phyloP scores from a whole-genome alignment of 768 basidiomycete genomes.

The Chalciporus sphaerocephalus region DNA sequence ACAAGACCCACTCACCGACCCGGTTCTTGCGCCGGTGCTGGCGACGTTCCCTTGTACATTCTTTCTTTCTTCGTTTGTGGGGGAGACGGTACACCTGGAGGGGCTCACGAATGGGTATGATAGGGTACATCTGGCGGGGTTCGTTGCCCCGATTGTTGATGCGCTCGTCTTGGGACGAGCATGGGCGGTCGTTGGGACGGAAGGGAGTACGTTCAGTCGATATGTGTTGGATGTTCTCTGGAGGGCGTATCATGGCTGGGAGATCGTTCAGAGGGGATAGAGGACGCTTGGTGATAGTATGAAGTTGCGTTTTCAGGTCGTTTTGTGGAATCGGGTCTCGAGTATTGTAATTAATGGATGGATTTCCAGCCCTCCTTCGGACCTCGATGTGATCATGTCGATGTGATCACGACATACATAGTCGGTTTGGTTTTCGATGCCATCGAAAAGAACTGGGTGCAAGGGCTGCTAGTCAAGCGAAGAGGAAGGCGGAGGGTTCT shows the following conservation, averaged over 20 bases:
- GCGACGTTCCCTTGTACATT: conserved; percentile 62
- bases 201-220: conserved; percentile 70
- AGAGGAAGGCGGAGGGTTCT: too few relatives aligned
- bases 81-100: conserved; percentile 29
- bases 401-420: too few relatives aligned
- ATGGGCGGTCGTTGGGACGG: conserved; percentile 58
- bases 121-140: conserved; percentile 41
- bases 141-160: conserved; percentile 63
- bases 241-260: conserved; percentile 50
- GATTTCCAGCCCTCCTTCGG: too few relatives aligned
- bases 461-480: too few relatives aligned
- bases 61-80: conserved; percentile 49
- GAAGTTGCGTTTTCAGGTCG: too few relatives aligned
- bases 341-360: too few relatives aligned
- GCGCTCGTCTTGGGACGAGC: conserved; percentile 64
- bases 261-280: conserved; percentile 51
- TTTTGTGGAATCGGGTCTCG: too few relatives aligned
- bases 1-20: conserved; percentile 35
- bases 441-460: too few relatives aligned
- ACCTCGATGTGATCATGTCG: too few relatives aligned
- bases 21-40: conserved; percentile 43
- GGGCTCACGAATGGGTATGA: conserved; percentile 44
- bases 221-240: conserved; percentile 68
- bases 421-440: too few relatives aligned
- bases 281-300: too few relatives aligned